Evolutionary conservation across 805 yeast genomes (phyloP), one percentile per base, ranked within the genome.

Genomic region (Hanseniaspora meyeri): DNA sequence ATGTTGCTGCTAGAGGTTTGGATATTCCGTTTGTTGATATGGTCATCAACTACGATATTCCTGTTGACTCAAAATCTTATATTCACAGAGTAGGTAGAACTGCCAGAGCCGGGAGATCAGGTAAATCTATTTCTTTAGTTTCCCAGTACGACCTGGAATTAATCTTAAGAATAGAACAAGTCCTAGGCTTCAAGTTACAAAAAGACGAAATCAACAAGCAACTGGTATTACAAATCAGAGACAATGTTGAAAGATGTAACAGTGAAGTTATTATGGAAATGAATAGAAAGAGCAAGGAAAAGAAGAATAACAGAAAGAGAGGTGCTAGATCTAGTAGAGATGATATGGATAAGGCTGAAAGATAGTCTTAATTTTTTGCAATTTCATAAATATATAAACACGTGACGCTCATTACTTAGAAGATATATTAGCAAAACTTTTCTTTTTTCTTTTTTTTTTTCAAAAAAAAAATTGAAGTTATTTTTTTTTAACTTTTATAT

Each of bases 71-170:
- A 5, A 87, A 85, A 67, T 87, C 89, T 11, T 85, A 83, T 64
- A 82, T 85, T 62, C 95, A 85, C 68, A 75, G 95, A 70, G 96
- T 90, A 37, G 97, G 97, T 57, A 83, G 97, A 74, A 89, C 96
- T 37, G 96, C 97, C 1, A 83, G 96, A 69, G 95, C 95, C 0
- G 95, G 96, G 19, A 78, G 89, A 62, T 80, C 91, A 0, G 96
- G 96, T 50, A 85, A 83, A 66, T 86, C 96, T 2, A 76, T 90
- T 17, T 85, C 95, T 2, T 72, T 90, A 58, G 95, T 89, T 36
- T 90, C 97, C 0, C 98, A 93, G 69, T 93, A 93, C 67, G 98
- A 93, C 68, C 74, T 93, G 59, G 97, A 90, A 68, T 72, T 89
- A 63, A 86, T 87, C 65, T 72, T 89, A 61, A 77, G 96, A 65